These are phyloP conservation scores for Fraxinus americana DNA, from an alignment of 257 asterid genomes.

Conservation along the genomic window DNA sequence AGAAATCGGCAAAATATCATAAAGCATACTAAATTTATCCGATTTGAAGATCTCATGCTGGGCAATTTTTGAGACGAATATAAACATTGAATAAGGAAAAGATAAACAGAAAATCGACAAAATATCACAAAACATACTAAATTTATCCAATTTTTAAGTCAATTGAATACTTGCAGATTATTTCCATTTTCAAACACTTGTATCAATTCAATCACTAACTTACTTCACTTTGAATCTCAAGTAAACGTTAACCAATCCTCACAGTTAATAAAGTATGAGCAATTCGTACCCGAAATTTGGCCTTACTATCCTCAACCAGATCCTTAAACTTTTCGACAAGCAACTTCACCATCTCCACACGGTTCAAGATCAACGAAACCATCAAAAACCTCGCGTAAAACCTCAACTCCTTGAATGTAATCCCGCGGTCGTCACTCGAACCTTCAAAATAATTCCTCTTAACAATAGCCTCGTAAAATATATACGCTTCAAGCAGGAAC, in stretches of 20 bases:
- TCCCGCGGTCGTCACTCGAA: constrained; percentile 67
- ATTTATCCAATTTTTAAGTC: not conserved
- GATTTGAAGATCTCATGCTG: too few species aligned
- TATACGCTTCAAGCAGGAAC: constrained; percentile 82
- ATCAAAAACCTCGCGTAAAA: constrained; percentile 88
- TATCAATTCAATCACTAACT: constrained; percentile 21
- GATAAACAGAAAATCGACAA: not conserved
- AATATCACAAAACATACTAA: not conserved
- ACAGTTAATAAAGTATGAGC: not conserved
- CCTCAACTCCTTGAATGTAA: constrained; percentile 91
- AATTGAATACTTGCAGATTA: not conserved
- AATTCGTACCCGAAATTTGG: constrained; percentile 71
- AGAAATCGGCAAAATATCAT: too few species aligned
- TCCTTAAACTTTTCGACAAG: constrained; percentile 71
- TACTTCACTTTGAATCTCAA: constrained; percentile 2
- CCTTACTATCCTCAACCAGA: constrained; percentile 75
- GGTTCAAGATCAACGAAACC: constrained; percentile 80
- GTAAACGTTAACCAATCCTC: not conserved
- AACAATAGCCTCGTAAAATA: constrained; percentile 93
- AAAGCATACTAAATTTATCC: not conserved
- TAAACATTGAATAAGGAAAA: not conserved
- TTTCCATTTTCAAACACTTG: not conserved
- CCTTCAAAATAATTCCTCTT: constrained; percentile 78
- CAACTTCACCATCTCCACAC: constrained; percentile 72
- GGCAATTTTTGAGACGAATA: too few species aligned